Conservation (phyloP, 2,329 filamentous ascomycete species). For the Talaromyces albobiverticillius region DNA sequence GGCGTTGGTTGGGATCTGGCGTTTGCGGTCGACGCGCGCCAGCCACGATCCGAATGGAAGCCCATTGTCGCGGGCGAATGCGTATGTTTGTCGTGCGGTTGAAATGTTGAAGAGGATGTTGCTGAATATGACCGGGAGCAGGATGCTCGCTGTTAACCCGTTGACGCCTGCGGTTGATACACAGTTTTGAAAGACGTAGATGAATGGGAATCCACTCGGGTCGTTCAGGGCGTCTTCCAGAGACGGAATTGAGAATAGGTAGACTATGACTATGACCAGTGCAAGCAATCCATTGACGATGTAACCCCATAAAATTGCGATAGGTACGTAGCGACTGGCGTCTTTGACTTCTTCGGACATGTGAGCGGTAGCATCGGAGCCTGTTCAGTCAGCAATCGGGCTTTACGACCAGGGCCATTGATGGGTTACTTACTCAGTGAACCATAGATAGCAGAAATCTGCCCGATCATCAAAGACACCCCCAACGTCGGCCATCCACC, state of each 20-base stretch:
- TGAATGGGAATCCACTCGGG: slow-evolving; percentile 44
- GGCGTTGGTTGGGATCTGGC: slow-evolving; percentile 43
- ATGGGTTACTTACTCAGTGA: slow-evolving; percentile 22
- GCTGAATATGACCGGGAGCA: slow-evolving; percentile 37
- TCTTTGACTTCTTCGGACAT: slow-evolving; percentile 51
- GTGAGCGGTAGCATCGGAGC: slow-evolving; percentile 29
- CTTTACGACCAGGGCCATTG: no score
- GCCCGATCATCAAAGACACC: slow-evolving; percentile 34
- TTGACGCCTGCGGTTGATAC: slow-evolving; percentile 24
- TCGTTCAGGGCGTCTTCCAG: slow-evolving; percentile 35
- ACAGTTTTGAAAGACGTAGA: slow-evolving; percentile 45
- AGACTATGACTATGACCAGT: slow-evolving; percentile 44
- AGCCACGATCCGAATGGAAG: slow-evolving; percentile 42
- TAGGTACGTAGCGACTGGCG: slow-evolving; percentile 44
- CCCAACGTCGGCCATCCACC: slow-evolving; percentile 38
- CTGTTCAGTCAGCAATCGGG: slow-evolving; percentile 17
- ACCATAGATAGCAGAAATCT: slow-evolving; percentile 32
- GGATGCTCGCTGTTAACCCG: slow-evolving; percentile 39
- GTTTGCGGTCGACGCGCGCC: slow-evolving; percentile 30
- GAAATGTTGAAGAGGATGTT: slow-evolving; percentile 39
- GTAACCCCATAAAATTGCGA: slow-evolving; percentile 45
- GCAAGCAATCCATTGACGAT: slow-evolving; percentile 44
- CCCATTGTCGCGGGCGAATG: slow-evolving; percentile 44
- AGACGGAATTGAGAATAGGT: slow-evolving; percentile 29
- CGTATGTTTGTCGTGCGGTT: slow-evolving; percentile 39